phyloP scores from a whole-genome alignment of 1,284 basidiomycete genomes.

The Ceratobasidium sp. region DNA sequence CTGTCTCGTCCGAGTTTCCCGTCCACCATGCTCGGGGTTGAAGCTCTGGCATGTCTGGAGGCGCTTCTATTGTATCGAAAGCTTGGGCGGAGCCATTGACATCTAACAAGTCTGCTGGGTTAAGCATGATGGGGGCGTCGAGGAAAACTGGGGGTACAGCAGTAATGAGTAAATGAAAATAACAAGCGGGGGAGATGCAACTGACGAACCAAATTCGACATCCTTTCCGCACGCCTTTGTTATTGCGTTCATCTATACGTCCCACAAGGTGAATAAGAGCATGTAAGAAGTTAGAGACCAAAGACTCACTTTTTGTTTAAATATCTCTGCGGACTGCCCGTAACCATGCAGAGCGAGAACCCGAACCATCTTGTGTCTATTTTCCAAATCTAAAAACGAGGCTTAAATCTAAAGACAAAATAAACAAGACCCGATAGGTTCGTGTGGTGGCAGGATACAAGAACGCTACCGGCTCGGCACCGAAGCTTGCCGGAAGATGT shows the following conservation, averaged over 20 bases:
- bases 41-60: constrained; percentile 67
- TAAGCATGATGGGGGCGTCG: constrained; percentile 79
- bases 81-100: constrained; percentile 60
- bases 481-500: too few relatives aligned
- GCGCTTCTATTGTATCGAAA: constrained; percentile 67
- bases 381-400: too few relatives aligned
- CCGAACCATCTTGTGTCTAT: constrained; percentile 46
- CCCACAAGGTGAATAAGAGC: constrained; percentile 23
- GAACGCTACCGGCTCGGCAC: too few relatives aligned
- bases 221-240: constrained; percentile 74
- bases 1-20: constrained; percentile 61
- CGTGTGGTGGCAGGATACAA: too few relatives aligned
- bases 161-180: constrained; percentile 18
- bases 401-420: too few relatives aligned
- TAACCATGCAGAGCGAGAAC: constrained; percentile 65
- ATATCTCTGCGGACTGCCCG: constrained; percentile 81
- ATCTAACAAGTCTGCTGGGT: constrained; percentile 73
- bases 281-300: constrained; percentile 3
- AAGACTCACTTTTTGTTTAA: constrained; percentile 76
- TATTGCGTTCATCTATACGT: constrained; percentile 72
- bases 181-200: constrained; percentile 1
- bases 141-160: constrained; percentile 77
- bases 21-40: constrained; percentile 86
- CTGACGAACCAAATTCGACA: constrained; percentile 71
- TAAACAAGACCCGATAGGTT: too few relatives aligned